Base-by-base conservation (phyloP, 2,329 filamentous ascomycete genomes). In the Fusarium pininemorale region DNA sequence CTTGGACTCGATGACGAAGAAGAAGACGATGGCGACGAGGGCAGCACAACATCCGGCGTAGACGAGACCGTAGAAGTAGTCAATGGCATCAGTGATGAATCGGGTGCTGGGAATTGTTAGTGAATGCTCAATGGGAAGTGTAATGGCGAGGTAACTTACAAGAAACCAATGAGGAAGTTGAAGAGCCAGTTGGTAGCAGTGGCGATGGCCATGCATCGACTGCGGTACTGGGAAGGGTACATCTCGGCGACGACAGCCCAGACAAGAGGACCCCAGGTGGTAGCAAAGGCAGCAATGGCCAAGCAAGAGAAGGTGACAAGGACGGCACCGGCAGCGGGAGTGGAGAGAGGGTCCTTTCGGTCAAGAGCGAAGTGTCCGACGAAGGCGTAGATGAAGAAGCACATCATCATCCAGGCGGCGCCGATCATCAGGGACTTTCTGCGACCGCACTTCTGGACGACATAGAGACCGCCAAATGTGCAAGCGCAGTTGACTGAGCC, bases 1-100 rank as follows among this genome's bases (percentile, higher is more conserved):
- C 82, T 92, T 91, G 70, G 88, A 91, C 83, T 94, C 92, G 77
- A 91, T 91, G 72, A 94, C 87, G 82, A 93, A 93, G 85, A 94
- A 92, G 85, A 91, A 94, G 66, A 94, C 91, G 56, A 94, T 86
- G 24, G 89, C 76, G 9, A 90, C 86, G 26, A 90, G 90, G 15
- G 87, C 86, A 65, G 89, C 88, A 78, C 90, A 91, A 80, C 91
- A 93, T 9, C 87, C 90, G 0, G 91, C 92, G 79, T 94, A 94
- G 44, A 94, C 89, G 66, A 93, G 90, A 38, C 92, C 92, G 79
- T 93, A 93, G 9, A 87, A 86, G 83, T 92, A 94, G 79, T 91
- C 87, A 75, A 94, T 94, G 24, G 87, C 84, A 37, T 88, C 86
- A n/a, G 88, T 91, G 78, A 94, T 94, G 84, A 93, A 94, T 10